Evolutionary conservation across 2,329 filamentous ascomycete species (phyloP).

Genomic region (Ophiostoma himal-ulmi): DNA sequence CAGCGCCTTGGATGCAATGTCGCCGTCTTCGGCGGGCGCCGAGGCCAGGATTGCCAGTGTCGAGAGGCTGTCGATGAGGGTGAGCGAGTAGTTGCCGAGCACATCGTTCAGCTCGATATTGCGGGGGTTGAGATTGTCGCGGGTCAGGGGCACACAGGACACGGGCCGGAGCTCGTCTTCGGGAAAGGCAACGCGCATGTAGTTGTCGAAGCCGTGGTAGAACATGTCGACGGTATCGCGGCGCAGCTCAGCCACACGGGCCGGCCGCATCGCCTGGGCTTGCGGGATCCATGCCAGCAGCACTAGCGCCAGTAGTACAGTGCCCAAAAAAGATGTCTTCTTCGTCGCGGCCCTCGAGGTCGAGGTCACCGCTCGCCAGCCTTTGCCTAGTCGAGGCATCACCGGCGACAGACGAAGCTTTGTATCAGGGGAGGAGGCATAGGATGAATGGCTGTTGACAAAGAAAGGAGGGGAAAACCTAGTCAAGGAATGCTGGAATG

Average conservation of each 20-base stretch:
- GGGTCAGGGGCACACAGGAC: constrained; percentile 74
- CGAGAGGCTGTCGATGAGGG: constrained; percentile 89
- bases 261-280: constrained; percentile 48
- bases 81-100: constrained; percentile 93
- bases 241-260: constrained; percentile 50
- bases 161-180: constrained; percentile 91
- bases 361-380: constrained; percentile 17
- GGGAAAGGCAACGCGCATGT: constrained; percentile 88
- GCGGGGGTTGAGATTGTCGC: constrained; percentile 71
- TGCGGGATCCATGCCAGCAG: constrained; percentile 38
- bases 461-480: not conserved
- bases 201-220: constrained; percentile 94
- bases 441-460: not conserved
- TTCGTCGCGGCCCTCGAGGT: constrained; percentile 1
- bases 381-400: constrained; percentile 37
- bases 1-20: constrained; percentile 56
- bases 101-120: constrained; percentile 91
- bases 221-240: constrained; percentile 71
- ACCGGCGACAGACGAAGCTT: constrained; percentile 33
- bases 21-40: constrained; percentile 51
- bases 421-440: constrained; percentile 32
- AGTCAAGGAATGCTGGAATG: not conserved
- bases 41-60: constrained; percentile 90
- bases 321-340: not conserved
- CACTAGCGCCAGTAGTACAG: not conserved